Evolutionary conservation across 768 basidiomycete species (phyloP).

Genomic region (Pulveroboletus sp.): DNA sequence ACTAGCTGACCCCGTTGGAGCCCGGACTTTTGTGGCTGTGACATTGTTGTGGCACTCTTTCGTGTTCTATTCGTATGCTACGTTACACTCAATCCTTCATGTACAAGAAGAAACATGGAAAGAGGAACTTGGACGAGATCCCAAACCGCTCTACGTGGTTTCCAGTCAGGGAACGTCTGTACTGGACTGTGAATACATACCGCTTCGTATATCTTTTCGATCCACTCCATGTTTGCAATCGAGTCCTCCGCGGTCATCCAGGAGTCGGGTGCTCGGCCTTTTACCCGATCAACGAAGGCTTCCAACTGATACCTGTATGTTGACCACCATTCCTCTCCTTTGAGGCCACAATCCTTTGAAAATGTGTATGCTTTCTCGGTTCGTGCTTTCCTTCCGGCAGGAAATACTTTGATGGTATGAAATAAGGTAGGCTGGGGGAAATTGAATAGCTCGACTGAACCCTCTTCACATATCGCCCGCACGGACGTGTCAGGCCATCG

Average conservation of each 20-base stretch:
- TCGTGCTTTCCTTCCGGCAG: slow-evolving; percentile 29
- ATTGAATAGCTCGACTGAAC: slow-evolving; percentile 40
- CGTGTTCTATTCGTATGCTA: not conserved
- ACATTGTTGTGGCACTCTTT: no score
- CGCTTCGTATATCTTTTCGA: slow-evolving; percentile 56
- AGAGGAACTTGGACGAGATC: slow-evolving; percentile 33
- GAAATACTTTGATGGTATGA: slow-evolving; percentile 46
- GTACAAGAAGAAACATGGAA: slow-evolving; percentile 17
- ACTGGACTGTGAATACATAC: slow-evolving; percentile 27
- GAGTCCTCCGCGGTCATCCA: slow-evolving; percentile 57
- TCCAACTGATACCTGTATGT: slow-evolving; percentile 56
- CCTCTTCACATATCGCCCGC: slow-evolving; percentile 41
- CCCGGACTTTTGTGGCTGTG: no score
- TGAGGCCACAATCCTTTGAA: slow-evolving; percentile 23
- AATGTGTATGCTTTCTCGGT: slow-evolving; percentile 46
- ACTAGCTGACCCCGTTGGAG: no score
- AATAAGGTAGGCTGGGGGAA: slow-evolving; percentile 44
- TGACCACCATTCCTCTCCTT: slow-evolving; percentile 58
- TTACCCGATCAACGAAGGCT: slow-evolving; percentile 57
- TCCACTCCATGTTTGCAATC: slow-evolving; percentile 50
- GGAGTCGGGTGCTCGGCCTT: slow-evolving; percentile 46
- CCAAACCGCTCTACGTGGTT: slow-evolving; percentile 28
- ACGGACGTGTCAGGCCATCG: slow-evolving; percentile 35
- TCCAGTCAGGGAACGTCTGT: not conserved
- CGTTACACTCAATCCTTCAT: not conserved